These are phyloP conservation scores for Boechera stricta DNA, from an alignment of 345 rosid genomes.

Conservation along the genomic window DNA sequence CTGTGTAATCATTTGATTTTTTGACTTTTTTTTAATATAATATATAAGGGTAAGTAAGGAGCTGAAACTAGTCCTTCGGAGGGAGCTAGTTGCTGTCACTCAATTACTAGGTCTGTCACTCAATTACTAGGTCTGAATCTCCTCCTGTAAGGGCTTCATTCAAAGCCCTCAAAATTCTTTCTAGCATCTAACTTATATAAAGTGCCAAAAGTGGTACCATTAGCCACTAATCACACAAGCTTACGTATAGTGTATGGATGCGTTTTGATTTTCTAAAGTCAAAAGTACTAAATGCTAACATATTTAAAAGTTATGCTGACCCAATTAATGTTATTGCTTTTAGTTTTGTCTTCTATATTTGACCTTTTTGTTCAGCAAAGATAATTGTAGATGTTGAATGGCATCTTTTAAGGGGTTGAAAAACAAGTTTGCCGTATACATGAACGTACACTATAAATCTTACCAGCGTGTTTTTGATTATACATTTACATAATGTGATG, in stretches of 20 bases:
- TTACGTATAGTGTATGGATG: constrained; percentile 30
- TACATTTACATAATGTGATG: constrained; percentile 16
- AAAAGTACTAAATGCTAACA: constrained; percentile 26
- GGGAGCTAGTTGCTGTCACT: no score
- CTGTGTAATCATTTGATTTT: no score
- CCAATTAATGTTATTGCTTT: constrained; percentile 21
- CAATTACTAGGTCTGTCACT: no score
- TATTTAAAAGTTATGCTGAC: constrained; percentile 5
- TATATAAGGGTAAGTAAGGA: no score
- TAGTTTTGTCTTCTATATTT: constrained; percentile 26
- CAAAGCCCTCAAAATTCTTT: no score
- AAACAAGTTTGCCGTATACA: neutral
- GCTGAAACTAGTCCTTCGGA: no score
- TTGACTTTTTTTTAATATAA: no score
- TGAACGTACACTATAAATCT: neutral
- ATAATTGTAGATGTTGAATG: constrained; percentile 12
- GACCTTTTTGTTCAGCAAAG: constrained; percentile 15
- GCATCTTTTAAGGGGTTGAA: neutral
- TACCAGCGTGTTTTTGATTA: neutral
- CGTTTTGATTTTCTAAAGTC: constrained; percentile 36
- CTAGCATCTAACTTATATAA: neutral
- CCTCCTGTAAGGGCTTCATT: no score
- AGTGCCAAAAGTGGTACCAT: constrained; percentile 11
- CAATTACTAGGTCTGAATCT: no score
- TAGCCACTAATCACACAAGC: constrained; percentile 8